Conservation (phyloP, 202 grass and related monocot species). For the Panicum virgatum region DNA sequence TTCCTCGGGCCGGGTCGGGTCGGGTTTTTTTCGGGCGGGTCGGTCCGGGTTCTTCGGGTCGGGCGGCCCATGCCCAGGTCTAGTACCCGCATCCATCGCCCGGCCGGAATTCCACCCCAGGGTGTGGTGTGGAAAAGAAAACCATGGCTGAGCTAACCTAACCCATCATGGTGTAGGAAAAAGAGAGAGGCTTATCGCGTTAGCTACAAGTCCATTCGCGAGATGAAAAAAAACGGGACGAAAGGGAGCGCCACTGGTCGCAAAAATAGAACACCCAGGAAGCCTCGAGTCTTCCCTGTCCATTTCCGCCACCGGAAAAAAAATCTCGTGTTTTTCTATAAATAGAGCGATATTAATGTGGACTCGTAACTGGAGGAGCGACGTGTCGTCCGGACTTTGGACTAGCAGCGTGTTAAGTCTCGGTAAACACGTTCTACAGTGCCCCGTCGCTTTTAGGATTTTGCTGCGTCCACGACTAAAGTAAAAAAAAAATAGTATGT, state of each 20-base stretch:
- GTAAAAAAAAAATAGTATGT: too few species aligned
- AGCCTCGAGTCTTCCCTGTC: background rate
- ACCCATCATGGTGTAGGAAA: background rate
- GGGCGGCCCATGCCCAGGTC: too few species aligned
- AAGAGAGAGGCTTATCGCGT: too few species aligned
- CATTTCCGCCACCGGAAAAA: background rate
- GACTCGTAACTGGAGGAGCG: background rate
- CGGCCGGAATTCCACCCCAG: background rate
- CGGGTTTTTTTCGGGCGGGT: too few species aligned
- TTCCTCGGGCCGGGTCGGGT: too few species aligned
- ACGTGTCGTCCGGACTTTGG: background rate
- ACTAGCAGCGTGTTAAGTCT: background rate
- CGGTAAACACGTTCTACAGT: too few species aligned
- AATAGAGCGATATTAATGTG: background rate
- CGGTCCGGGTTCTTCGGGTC: too few species aligned
- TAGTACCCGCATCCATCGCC: background rate
- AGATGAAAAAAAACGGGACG: background rate
- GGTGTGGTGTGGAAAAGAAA: background rate
- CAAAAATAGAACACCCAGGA: background rate
- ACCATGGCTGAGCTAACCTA: background rate
- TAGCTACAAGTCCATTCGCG: background rate
- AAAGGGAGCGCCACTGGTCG: slow-evolving; percentile 3
- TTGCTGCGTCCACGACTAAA: background rate
- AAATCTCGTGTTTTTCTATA: background rate
- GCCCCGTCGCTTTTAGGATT: too few species aligned